Evolutionary conservation across 352 stramenopile genomes (phyloP).

Genomic region (Poterioochromonas sp.): DNA sequence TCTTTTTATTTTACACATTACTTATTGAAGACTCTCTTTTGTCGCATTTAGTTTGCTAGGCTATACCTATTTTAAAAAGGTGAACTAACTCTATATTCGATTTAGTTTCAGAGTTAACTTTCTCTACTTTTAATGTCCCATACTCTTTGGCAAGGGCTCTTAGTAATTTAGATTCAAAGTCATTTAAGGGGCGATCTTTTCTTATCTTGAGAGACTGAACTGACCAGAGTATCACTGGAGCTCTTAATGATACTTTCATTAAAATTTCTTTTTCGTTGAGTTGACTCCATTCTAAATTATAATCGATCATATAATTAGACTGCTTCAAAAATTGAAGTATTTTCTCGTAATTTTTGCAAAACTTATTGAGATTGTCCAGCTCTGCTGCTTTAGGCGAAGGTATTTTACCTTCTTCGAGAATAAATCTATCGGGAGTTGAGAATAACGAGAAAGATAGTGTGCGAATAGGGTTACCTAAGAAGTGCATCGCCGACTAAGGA

Average conservation of each 20-base stretch:
- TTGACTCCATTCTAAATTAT: not conserved
- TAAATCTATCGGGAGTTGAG: too few relatives aligned
- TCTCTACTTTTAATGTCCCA: not conserved
- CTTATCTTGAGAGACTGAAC: not conserved
- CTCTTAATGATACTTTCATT: not conserved
- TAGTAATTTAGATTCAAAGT: not conserved
- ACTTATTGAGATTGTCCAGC: not conserved
- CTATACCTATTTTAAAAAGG: too few relatives aligned
- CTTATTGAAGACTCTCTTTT: too few relatives aligned
- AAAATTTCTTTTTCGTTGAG: not conserved
- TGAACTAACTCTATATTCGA: too few relatives aligned
- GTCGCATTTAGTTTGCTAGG: too few relatives aligned
- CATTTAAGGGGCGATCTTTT: not conserved
- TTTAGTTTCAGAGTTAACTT: too few relatives aligned
- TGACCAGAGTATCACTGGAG: not conserved
- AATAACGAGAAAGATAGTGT: not conserved
- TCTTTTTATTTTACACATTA: too few relatives aligned
- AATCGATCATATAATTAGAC: too few relatives aligned
- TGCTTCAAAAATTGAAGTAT: too few relatives aligned
- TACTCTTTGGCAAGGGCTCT: not conserved
- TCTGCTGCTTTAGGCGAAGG: not conserved
- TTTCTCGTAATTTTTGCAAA: not conserved
- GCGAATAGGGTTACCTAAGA: not conserved
- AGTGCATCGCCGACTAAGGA: not conserved
- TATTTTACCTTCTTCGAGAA: too few relatives aligned